phyloP scores from a whole-genome alignment of 768 basidiomycete species.

The Mycena rebaudengoi region DNA sequence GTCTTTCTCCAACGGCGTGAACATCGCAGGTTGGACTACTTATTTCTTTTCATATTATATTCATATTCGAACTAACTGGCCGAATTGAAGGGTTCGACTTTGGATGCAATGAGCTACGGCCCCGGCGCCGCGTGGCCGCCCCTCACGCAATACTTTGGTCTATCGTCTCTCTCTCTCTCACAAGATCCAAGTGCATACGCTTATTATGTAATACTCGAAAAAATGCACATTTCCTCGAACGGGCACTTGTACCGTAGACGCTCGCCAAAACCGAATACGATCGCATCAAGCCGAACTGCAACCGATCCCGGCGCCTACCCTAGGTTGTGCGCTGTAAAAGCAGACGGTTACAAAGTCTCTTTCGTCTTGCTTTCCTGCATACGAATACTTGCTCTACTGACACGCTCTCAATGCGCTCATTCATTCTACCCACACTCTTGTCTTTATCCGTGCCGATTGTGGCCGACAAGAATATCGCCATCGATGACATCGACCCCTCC shows the following conservation, averaged over 20 bases:
- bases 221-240: no score
- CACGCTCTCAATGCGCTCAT: slow-evolving; percentile 18
- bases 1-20: slow-evolving; percentile 8
- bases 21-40: slow-evolving; percentile 6
- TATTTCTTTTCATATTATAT: no score
- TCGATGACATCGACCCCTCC: slow-evolving; percentile 32
- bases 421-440: not conserved
- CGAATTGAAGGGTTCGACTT: slow-evolving; percentile 12
- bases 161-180: not conserved
- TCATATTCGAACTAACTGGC: not conserved
- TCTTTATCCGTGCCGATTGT: not conserved
- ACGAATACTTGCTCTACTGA: not conserved
- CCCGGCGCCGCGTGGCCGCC: slow-evolving; percentile 6
- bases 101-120: slow-evolving; percentile 2
- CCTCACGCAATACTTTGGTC: slow-evolving; percentile 8
- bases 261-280: no score
- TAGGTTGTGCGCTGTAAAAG: no score
- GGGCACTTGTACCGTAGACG: no score
- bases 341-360: no score
- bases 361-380: no score
- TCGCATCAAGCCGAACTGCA: no score
- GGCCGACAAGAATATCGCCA: slow-evolving; percentile 30
- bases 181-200: no score
- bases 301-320: no score
- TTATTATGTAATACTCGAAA: no score